phyloP scores from a whole-genome alignment of 208 protist genomes.

The Sergeia podlipaevii region DNA sequence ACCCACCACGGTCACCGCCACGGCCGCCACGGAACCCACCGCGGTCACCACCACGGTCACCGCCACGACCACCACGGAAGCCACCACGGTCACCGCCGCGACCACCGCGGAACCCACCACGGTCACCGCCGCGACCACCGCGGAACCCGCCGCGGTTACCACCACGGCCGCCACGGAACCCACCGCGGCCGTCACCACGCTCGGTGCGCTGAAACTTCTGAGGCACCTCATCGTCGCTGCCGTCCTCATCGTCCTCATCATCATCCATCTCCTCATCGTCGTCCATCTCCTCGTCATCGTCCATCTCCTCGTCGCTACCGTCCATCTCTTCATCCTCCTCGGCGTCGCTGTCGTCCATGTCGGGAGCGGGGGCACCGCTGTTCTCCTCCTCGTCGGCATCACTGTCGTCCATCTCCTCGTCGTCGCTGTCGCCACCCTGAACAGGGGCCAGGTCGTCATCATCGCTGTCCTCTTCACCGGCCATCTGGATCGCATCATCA shows the following conservation, averaged over 20 bases:
- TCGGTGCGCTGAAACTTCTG: conserved; percentile 80
- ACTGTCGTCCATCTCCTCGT: conserved; percentile 15
- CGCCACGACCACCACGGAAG: conserved; percentile 38
- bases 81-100: conserved; percentile 43
- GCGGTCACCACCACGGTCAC: conserved; percentile 38
- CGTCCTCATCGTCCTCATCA: conserved; percentile 46
- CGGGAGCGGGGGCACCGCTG: not conserved
- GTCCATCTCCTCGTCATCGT: conserved; percentile 3
- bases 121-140: conserved; percentile 50
- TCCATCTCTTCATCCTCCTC: conserved; percentile 4
- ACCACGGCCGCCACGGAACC: conserved; percentile 36
- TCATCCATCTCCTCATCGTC: conserved; percentile 18
- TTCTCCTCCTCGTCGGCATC: conserved; percentile 6
- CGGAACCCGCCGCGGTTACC: conserved; percentile 40
- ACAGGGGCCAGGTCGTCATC: conserved; percentile 18
- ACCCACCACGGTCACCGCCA: conserved; percentile 58
- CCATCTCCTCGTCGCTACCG: conserved; percentile 1
- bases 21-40: conserved; percentile 49
- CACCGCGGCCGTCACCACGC: conserved; percentile 37
- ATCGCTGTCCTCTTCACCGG: conserved; percentile 13
- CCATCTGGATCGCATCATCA: conserved; percentile 2
- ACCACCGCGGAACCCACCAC: conserved; percentile 51
- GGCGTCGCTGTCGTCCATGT: not conserved
- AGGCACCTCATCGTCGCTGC: conserved; percentile 49
- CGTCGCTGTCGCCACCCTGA: conserved; percentile 17